phyloP scores from a whole-genome alignment of 2,329 filamentous ascomycete genomes.

The Camillea tinctor region DNA sequence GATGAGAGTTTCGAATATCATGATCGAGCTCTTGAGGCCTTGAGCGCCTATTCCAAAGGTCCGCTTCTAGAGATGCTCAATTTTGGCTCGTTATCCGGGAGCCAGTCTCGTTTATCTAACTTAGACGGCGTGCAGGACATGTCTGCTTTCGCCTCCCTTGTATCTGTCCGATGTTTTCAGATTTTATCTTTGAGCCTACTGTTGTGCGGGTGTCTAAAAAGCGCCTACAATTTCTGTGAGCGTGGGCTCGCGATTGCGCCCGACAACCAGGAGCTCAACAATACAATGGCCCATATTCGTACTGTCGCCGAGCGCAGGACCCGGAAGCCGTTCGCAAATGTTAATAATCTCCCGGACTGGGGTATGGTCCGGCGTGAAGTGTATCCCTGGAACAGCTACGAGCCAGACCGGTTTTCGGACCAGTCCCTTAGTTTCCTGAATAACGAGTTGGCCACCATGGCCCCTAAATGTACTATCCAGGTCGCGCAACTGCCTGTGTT shows the following conservation, averaged over 20 bases:
- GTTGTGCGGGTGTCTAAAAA: slow-evolving; percentile 67
- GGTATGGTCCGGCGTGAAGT: slow-evolving; percentile 68
- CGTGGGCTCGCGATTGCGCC: slow-evolving; percentile 58
- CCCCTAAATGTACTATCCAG: slow-evolving; percentile 78
- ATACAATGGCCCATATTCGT: slow-evolving; percentile 53
- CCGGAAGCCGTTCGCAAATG: slow-evolving; percentile 45
- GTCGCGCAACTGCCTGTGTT: slow-evolving; percentile 75
- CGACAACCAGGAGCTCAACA: slow-evolving; percentile 53
- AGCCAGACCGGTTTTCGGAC: slow-evolving; percentile 68
- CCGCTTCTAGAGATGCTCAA: slow-evolving; percentile 46
- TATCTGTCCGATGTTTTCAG: slow-evolving; percentile 59
- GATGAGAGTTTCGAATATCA: slow-evolving; percentile 84
- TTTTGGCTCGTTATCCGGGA: slow-evolving; percentile 39
- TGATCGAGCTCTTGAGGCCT: slow-evolving; percentile 58
- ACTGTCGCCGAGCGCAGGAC: slow-evolving; percentile 50
- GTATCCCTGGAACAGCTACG: slow-evolving; percentile 68
- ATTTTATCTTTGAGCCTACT: slow-evolving; percentile 57
- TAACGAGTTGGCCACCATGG: slow-evolving; percentile 62
- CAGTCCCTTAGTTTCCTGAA: slow-evolving; percentile 74
- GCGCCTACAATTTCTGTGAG: slow-evolving; percentile 63
- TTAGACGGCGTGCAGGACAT: slow-evolving; percentile 35
- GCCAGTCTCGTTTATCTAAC: slow-evolving; percentile 33
- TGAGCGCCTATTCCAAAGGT: slow-evolving; percentile 40
- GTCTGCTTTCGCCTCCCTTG: slow-evolving; percentile 44
- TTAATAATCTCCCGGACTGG: slow-evolving; percentile 63